Evolutionary conservation across 768 basidiomycete species (phyloP), one percentile per base, ranked within the genome.

Genomic region (Pleurotus cornucopiae): DNA sequence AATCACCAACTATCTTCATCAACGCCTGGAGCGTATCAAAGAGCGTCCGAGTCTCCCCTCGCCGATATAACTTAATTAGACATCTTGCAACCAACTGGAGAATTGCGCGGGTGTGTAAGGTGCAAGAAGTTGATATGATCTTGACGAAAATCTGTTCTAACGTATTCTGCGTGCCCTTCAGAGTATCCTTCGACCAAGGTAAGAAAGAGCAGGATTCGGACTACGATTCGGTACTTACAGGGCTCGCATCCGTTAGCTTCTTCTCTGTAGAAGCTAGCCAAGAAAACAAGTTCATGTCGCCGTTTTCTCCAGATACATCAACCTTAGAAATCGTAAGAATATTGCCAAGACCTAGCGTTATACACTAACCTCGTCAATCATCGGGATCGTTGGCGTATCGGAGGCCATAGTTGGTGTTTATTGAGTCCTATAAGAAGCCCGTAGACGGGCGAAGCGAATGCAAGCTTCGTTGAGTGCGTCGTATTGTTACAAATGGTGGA

Each of bases 1-100:
- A 67, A 63, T 97, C 95, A 12, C 79, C 75, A 0, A 85, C 86
- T 18, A 87, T 78, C 71, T 84, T 90, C 53, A 96, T 70, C 57
- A 97, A 80, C 2, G 80, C 67, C 64, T 93, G 88, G 25, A 96
- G 69, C 4, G 89, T 89, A 64, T 99, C 96, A 62, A 94, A 98
- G 55, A 98, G 70, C 1, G 87, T 83, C 69, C 85, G 81, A 0
- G 88, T 87, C 67, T 98, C 95, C 62, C 89, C 91, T 14, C 85
- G 81, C 34, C 77, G 80, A 71, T 94, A 94, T 13, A 96, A 60
- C 18, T 75, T 67, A 43, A 91, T 69, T 46, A 98, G 71, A 63
- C 92, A 94, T 76, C 91, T 76, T 6, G 89, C 83, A 46, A 89
- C 82, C 4, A 92, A 75, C 57, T 88, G 86, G 41, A 95, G 82